Base-by-base conservation (phyloP, 805 yeast species). In the Spathaspora hagerdaliae region DNA sequence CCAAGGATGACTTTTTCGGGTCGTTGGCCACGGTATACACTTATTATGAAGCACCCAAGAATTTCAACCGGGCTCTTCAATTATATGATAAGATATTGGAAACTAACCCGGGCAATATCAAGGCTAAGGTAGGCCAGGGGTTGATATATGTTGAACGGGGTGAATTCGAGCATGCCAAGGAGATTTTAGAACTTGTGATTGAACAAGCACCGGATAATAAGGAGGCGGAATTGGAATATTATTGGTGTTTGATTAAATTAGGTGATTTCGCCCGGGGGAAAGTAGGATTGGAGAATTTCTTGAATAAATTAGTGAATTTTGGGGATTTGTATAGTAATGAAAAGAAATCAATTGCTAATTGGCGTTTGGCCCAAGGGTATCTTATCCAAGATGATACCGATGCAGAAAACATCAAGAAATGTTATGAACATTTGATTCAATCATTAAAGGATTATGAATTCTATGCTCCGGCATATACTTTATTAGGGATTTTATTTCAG, bases 1-100 rank as follows among this genome's bases (percentile, higher is more conserved):
- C 90, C 1, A 79, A 74, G 51, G 74, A 73, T 42, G 85, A 82
- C 42, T 65, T 87, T 19, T 70, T 85, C 7, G 74, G 89, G 33
- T 72, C 79, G 24, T 70, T 87, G 44, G 98, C 94, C 0, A 77
- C 82, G 0, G 75, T 85, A 1, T 87, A 90, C 58, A 87, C 96
- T 0, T 85, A 87, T 58, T 78, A 83, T 57, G 96, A 92, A 60
- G 86, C 97, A 0, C 99, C 98, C 9, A 89, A 89, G 62, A 87
- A 92, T 63, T 88, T 80, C 57, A 72, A 78, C 2, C 73, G 83
- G 26, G 98, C 99, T 0, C 58, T 85, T 27, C 79, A 79, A 41
- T 62, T 90, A 12, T 94, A 85, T 61, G 85, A 85, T 33, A 67
- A 71, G 24, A 79, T 90, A 3, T 68, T 88, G 26, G 51, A 49